Evolutionary conservation across 208 protist genomes (phyloP).

Genomic region (Endotrypanum monterogeii): DNA sequence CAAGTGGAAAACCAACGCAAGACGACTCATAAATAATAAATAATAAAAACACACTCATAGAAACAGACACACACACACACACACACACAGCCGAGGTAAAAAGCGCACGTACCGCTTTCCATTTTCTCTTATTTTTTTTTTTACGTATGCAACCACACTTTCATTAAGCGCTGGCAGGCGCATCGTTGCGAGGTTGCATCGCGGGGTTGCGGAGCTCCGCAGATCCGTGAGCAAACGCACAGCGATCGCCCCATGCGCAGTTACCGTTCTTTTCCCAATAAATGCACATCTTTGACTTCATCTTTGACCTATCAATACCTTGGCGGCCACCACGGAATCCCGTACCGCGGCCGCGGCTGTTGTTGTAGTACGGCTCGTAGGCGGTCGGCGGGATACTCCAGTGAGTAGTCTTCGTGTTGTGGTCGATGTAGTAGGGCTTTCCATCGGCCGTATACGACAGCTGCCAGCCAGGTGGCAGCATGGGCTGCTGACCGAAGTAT

Average conservation of each 20-base stretch:
- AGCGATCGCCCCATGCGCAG: conserved; percentile 84
- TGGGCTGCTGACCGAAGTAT: conserved; percentile 55
- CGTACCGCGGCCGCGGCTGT: conserved; percentile 34
- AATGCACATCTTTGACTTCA: conserved; percentile 89
- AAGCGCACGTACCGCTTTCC: conserved; percentile 11
- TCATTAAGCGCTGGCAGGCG: conserved; percentile 11
- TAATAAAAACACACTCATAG: conserved; percentile 2
- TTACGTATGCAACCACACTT: neutral
- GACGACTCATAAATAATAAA: too few species aligned
- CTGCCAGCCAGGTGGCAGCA: conserved; percentile 80
- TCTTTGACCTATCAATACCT: conserved; percentile 78
- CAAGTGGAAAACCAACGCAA: neutral
- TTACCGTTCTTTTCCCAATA: conserved; percentile 85
- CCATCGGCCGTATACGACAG: conserved; percentile 71
- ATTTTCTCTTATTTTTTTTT: conserved; percentile 2
- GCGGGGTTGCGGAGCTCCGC: conserved; percentile 49
- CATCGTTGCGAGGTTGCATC: conserved; percentile 20
- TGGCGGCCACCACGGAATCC: conserved; percentile 39
- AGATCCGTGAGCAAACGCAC: conserved; percentile 83
- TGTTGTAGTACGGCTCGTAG: conserved; percentile 36
- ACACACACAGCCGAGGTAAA: conserved; percentile 4
- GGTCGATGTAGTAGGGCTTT: conserved; percentile 83
- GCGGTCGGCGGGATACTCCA: conserved; percentile 64
- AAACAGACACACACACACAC: neutral
- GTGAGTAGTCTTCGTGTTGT: conserved; percentile 88